These are phyloP conservation scores for Neopestalotiopsis clavispora DNA, from an alignment of 2,329 filamentous ascomycete species.

Conservation along the genomic window DNA sequence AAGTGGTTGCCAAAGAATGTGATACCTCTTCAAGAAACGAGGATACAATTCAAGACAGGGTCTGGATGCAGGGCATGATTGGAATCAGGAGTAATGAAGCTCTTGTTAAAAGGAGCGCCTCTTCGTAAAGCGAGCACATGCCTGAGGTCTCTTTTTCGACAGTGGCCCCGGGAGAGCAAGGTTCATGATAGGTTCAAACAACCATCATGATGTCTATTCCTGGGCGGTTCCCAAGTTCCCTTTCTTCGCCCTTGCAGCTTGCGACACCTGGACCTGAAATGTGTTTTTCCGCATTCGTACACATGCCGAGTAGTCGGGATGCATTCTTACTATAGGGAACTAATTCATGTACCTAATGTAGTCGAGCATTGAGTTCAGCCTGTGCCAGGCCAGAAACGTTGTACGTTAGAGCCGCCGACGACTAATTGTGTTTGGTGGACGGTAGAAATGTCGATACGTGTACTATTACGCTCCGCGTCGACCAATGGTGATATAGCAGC, in stretches of 20 bases:
- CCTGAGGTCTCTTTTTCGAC: background rate
- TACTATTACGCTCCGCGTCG: background rate
- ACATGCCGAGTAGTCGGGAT: no score
- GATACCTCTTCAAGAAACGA: background rate
- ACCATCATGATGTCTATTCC: background rate
- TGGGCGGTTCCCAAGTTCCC: background rate
- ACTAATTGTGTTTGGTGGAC: background rate
- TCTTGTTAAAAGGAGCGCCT: background rate
- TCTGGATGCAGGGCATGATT: background rate
- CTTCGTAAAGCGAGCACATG: background rate
- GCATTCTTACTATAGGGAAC: no score
- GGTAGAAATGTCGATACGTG: background rate
- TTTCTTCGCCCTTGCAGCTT: background rate
- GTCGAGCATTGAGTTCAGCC: background rate
- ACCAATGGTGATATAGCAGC: background rate
- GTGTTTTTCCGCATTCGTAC: background rate
- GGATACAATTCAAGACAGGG: background rate
- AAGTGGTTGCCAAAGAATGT: background rate
- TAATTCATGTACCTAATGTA: background rate
- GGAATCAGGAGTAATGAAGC: background rate
- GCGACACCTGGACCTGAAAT: background rate
- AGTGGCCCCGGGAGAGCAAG: background rate
- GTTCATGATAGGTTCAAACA: background rate
- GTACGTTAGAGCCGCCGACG: background rate
- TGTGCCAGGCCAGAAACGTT: slow-evolving; percentile 1